Conservation (phyloP, 2,329 filamentous ascomycete genomes). For the Nannizzia gypsea region DNA sequence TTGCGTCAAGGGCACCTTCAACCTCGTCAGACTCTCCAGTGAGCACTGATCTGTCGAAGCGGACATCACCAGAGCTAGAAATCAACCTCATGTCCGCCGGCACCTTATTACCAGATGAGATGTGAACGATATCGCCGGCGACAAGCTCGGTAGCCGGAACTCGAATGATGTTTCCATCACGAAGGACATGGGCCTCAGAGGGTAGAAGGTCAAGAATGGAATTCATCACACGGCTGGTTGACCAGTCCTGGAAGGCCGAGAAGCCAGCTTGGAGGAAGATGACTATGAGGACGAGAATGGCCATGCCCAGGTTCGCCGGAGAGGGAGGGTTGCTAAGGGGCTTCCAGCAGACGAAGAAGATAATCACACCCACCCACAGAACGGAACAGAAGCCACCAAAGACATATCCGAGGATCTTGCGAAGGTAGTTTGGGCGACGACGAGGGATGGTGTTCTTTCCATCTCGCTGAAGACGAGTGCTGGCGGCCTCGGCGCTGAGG, state of each 20-base stretch:
- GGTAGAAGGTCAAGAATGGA: conserved; percentile 70
- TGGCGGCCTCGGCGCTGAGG: conserved; percentile 47
- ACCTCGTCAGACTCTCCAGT: conserved; percentile 58
- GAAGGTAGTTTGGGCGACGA: conserved; percentile 49
- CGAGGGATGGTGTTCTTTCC: conserved; percentile 57
- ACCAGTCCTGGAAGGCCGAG: conserved; percentile 63
- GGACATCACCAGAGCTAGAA: conserved; percentile 55
- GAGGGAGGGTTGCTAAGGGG: conserved; percentile 63
- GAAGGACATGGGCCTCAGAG: conserved; percentile 54
- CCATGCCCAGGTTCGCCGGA: conserved; percentile 58
- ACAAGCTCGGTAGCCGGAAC: conserved; percentile 51
- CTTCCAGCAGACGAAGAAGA: conserved; percentile 67
- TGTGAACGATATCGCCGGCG: conserved; percentile 56
- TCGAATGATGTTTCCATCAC: conserved; percentile 44
- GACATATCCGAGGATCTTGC: conserved; percentile 55
- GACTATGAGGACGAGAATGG: conserved; percentile 59
- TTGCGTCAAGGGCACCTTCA: conserved; percentile 50
- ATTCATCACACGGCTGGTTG: conserved; percentile 62
- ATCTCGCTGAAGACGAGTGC: conserved; percentile 45
- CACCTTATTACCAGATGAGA: conserved; percentile 62
- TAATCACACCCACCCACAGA: conserved; percentile 53
- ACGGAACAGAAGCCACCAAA: conserved; percentile 68
- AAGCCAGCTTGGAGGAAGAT: conserved; percentile 59
- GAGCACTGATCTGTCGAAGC: conserved; percentile 61
- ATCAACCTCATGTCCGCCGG: conserved; percentile 62